Conservation (phyloP, 1,139 yeast genomes). For the Scheffersomyces quercinus region DNA sequence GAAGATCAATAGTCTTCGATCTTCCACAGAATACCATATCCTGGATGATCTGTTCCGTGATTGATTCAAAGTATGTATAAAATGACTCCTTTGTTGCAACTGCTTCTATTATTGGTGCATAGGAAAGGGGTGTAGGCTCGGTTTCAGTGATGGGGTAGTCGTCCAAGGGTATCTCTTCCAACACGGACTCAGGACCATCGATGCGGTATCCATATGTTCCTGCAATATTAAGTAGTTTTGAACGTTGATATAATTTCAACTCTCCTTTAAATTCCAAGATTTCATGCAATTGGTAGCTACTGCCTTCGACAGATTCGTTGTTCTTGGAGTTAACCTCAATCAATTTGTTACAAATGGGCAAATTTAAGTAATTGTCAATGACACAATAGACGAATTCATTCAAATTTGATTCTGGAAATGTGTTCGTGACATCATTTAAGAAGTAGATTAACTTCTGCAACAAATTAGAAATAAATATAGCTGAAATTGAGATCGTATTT, state of each 20-base stretch:
- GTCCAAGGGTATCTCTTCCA: slow-evolving; percentile 30
- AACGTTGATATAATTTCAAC: slow-evolving; percentile 44
- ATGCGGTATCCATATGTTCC: slow-evolving; percentile 31
- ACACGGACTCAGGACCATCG: slow-evolving; percentile 31
- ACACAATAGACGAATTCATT: slow-evolving; percentile 32
- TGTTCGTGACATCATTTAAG: slow-evolving; percentile 37
- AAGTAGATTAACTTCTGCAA: slow-evolving; percentile 36
- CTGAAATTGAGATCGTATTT: slow-evolving; percentile 31
- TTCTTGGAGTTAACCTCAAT: slow-evolving; percentile 15
- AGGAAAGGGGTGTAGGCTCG: slow-evolving; percentile 7
- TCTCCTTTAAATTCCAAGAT: slow-evolving; percentile 50
- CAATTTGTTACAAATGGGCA: slow-evolving; percentile 27
- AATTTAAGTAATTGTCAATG: slow-evolving; percentile 30
- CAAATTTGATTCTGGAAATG: slow-evolving; percentile 14
- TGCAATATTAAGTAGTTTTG: slow-evolving; percentile 42
- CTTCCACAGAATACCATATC: slow-evolving; percentile 51
- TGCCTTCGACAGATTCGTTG: slow-evolving; percentile 8
- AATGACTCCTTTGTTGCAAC: slow-evolving; percentile 19
- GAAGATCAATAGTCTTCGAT: slow-evolving; percentile 66
- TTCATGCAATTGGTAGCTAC: slow-evolving; percentile 23
- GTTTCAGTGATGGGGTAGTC: slow-evolving; percentile 21
- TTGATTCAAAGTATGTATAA: slow-evolving; percentile 26
- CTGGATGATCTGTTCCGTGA: slow-evolving; percentile 46
- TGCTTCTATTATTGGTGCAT: slow-evolving; percentile 15
- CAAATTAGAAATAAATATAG: slow-evolving; percentile 32